phyloP scores from a whole-genome alignment of 768 basidiomycete genomes.

The Paxillus rubicundulus region DNA sequence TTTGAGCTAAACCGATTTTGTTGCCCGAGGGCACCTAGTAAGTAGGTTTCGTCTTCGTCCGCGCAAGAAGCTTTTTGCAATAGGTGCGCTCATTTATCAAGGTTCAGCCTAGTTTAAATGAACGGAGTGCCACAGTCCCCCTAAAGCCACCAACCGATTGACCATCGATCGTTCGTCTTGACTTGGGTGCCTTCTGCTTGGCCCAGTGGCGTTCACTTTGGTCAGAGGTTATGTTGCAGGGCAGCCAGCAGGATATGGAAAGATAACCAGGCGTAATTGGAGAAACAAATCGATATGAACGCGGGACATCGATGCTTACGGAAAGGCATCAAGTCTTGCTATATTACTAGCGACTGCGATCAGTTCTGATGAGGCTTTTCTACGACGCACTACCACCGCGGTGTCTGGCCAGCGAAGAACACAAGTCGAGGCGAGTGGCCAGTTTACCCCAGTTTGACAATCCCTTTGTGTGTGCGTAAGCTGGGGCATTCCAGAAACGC shows the following conservation, averaged over 20 bases:
- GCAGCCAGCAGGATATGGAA: not conserved
- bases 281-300: slow-evolving; percentile 43
- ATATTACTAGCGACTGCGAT: too few relatives aligned
- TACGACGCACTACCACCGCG: not conserved
- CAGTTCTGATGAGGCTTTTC: not conserved
- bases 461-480: not conserved
- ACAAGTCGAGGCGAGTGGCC: too few relatives aligned
- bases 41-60: too few relatives aligned
- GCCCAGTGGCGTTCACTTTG: not conserved
- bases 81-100: slow-evolving; percentile 5
- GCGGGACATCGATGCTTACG: slow-evolving; percentile 24
- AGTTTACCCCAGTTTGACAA: slow-evolving; percentile 6
- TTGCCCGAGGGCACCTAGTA: too few relatives aligned
- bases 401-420: too few relatives aligned
- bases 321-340: not conserved
- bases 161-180: not conserved
- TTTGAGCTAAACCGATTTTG: too few relatives aligned
- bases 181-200: not conserved
- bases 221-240: not conserved
- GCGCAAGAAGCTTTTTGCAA: too few relatives aligned
- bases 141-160: too few relatives aligned
- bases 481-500: too few relatives aligned
- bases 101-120: slow-evolving; percentile 1
- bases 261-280: slow-evolving; percentile 20
- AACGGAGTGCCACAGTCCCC: not conserved